Evolutionary conservation across 345 rosid species (phyloP).

Genomic region (Clarkia xantiana): DNA sequence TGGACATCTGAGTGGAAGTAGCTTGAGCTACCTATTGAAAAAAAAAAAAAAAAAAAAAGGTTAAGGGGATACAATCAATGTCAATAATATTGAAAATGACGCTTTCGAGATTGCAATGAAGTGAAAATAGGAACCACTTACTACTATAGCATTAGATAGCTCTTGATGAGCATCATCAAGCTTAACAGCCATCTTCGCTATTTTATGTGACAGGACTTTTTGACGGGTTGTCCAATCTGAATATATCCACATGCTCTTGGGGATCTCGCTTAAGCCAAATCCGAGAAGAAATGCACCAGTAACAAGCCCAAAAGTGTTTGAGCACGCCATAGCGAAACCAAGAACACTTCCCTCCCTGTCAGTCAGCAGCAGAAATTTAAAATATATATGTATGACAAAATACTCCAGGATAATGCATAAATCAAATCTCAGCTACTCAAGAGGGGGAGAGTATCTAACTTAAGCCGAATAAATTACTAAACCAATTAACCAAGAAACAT

Average conservation of each 20-base stretch:
- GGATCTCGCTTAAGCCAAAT: conserved; percentile 94
- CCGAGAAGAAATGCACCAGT: conserved; percentile 99
- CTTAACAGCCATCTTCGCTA: conserved; percentile 93
- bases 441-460: too few relatives aligned
- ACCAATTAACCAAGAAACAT: too few relatives aligned
- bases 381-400: not conserved
- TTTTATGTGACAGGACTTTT: conserved; percentile 90
- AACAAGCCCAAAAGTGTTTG: conserved; percentile 99
- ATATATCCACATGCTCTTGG: conserved; percentile 79
- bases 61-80: not conserved
- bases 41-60: not conserved
- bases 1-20: conserved; percentile 98
- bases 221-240: conserved; percentile 90
- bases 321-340: conserved; percentile 95
- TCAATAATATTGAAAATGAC: not conserved
- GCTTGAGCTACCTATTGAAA: conserved; percentile 83
- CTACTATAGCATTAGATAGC: conserved; percentile 94
- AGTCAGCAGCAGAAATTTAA: conserved; percentile 6
- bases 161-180: conserved; percentile 98
- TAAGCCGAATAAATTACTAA: too few relatives aligned
- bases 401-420: not conserved
- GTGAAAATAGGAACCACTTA: conserved; percentile 20
- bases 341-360: conserved; percentile 51
- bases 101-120: not conserved
- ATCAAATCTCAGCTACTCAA: too few relatives aligned